Conservation (phyloP, 2,329 filamentous ascomycete genomes). For the Fusarium nygamai region DNA sequence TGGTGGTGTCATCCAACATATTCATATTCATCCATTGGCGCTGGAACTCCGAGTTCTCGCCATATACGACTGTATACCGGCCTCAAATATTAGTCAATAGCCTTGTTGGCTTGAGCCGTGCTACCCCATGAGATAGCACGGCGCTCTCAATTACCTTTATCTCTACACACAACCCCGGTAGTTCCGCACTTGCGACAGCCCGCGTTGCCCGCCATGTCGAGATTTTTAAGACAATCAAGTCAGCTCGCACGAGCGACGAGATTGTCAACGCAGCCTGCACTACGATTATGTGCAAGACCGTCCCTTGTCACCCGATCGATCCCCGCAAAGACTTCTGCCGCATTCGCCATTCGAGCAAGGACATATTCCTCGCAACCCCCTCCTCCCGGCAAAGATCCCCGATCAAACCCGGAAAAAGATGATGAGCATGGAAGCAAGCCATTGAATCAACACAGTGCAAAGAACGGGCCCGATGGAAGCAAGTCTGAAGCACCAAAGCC, state of each 20-base stretch:
- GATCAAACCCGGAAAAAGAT: slow-evolving; percentile 41
- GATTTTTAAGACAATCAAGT: slow-evolving; percentile 72
- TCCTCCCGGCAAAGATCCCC: slow-evolving; percentile 50
- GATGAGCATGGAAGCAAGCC: slow-evolving; percentile 35
- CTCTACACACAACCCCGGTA: slow-evolving; percentile 45
- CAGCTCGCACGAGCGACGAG: slow-evolving; percentile 71
- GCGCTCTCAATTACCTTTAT: slow-evolving; percentile 28
- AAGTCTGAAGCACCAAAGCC: slow-evolving; percentile 41
- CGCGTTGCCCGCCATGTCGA: slow-evolving; percentile 64
- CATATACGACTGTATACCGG: slow-evolving; percentile 16
- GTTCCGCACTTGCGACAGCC: slow-evolving; percentile 48
- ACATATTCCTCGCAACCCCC: slow-evolving; percentile 52
- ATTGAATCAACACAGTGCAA: slow-evolving; percentile 32
- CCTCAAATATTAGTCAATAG: slow-evolving; percentile 2
- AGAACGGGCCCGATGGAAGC: slow-evolving; percentile 14
- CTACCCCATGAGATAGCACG: slow-evolving; percentile 49
- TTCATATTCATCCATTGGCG: slow-evolving; percentile 37
- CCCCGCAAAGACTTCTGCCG: slow-evolving; percentile 42
- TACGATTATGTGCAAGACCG: slow-evolving; percentile 56
- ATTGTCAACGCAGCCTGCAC: slow-evolving; percentile 62
- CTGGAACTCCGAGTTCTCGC: slow-evolving; percentile 27
- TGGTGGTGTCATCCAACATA: slow-evolving; percentile 45
- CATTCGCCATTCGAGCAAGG: slow-evolving; percentile 46
- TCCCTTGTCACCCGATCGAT: slow-evolving; percentile 46
- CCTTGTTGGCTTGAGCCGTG: slow-evolving; percentile 29